These are phyloP conservation scores for Trichosporon ovoides DNA, from an alignment of 1,284 basidiomycete species.

Conservation along the genomic window DNA sequence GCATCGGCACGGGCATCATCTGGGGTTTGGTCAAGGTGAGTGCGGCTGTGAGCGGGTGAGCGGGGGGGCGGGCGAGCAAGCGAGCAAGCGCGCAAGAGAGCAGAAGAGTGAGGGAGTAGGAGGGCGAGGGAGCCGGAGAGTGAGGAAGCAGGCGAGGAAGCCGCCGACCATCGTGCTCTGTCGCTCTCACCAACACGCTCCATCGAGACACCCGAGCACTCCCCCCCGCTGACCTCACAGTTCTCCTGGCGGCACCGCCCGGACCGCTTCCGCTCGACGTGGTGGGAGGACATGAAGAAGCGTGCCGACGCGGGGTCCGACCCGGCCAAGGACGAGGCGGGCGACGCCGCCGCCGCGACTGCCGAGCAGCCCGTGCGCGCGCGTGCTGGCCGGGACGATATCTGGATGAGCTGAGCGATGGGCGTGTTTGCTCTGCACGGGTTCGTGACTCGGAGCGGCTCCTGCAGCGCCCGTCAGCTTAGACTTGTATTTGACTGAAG, in stretches of 20 bases:
- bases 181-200: too few species aligned
- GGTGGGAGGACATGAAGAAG: slow-evolving; percentile 30
- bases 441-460: too few species aligned
- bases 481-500: too few species aligned
- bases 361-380: background rate
- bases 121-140: too few species aligned
- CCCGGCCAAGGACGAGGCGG: slow-evolving; percentile 34
- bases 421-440: background rate
- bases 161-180: too few species aligned
- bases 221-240: slow-evolving; percentile 28
- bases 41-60: background rate
- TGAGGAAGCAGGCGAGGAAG: background rate
- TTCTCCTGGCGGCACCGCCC: slow-evolving; percentile 44
- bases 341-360: slow-evolving; percentile 26
- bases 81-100: background rate
- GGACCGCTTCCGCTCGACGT: slow-evolving; percentile 34
- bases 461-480: too few species aligned
- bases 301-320: slow-evolving; percentile 35
- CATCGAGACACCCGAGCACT: too few species aligned
- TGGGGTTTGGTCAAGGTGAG: slow-evolving; percentile 42
- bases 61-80: background rate
- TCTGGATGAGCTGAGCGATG: background rate
- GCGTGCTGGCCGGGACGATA: background rate
- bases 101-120: background rate
- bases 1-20: slow-evolving; percentile 40